Percentiles rank a stretch among this genome's conserved stretches.
Conservation (phyloP, 371 early-diverging fungal species). For the Mortierella sp. region DNA sequence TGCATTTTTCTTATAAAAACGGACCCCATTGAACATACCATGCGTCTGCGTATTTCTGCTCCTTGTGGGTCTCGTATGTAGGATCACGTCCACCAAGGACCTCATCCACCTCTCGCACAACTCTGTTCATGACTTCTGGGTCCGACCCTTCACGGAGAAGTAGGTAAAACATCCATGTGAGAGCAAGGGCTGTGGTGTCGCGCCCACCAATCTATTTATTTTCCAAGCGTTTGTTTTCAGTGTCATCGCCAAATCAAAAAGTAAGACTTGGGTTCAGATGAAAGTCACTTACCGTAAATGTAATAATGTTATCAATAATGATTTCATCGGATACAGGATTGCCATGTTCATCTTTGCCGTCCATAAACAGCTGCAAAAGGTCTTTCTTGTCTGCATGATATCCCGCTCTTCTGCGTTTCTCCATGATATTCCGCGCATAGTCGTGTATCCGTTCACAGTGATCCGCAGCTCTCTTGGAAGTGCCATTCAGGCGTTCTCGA, state of each 20-base stretch:
- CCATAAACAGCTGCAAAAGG: conserved; percentile 70
- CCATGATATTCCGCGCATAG: conserved; percentile 12
- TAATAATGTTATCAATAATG: conserved; percentile 71
- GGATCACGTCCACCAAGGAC: conserved; percentile 27
- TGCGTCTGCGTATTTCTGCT: conserved; percentile 43
- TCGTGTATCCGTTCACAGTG: background rate
- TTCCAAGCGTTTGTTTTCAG: background rate
- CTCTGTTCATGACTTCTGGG: background rate
- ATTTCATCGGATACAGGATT: conserved; percentile 60
- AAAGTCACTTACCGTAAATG: conserved; percentile 59
- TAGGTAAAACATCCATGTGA: conserved; percentile 75
- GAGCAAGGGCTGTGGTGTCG: conserved; percentile 80
- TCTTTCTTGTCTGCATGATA: conserved; percentile 59
- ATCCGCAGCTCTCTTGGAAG: conserved; percentile 4
- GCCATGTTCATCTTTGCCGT: conserved; percentile 62
- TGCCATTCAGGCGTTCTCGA: conserved; percentile 20
- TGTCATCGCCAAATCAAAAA: background rate
- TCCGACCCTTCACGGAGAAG: conserved; percentile 38
- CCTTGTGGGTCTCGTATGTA: conserved; percentile 27
- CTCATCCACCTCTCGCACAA: conserved; percentile 26
- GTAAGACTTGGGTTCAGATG: background rate
- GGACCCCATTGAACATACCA: conserved; percentile 15
- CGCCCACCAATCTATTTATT: conserved; percentile 62
- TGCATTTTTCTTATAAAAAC: no score
- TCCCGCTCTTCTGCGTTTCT: conserved; percentile 17